A percentile compares a stretch with the other conserved stretches of the same genome.
Conservation (phyloP, 208 protist genomes). For the Trypanosoma lewisi region DNA sequence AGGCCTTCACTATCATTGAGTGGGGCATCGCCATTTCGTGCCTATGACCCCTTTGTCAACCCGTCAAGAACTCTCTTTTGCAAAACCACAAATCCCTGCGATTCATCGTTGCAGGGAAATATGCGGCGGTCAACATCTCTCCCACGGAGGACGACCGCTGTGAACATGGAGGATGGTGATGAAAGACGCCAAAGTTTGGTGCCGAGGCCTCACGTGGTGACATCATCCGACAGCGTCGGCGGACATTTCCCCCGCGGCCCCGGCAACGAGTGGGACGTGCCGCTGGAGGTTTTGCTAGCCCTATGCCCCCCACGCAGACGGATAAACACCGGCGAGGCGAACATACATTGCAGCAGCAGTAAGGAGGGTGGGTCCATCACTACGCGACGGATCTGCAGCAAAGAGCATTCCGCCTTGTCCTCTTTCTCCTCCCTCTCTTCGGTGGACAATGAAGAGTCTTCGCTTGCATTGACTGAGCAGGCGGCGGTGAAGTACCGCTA, state of each 20-base stretch:
- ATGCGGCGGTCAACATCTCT: slow-evolving; percentile 1
- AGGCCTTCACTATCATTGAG: not conserved
- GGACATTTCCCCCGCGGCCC: slow-evolving; percentile 54
- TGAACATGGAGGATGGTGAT: not conserved
- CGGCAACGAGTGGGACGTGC: slow-evolving; percentile 53
- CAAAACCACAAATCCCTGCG: not conserved
- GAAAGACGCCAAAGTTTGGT: not conserved
- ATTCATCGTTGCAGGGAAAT: not conserved
- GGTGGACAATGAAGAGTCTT: not conserved
- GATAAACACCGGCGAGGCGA: not conserved
- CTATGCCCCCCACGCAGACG: slow-evolving; percentile 21
- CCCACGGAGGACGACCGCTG: not conserved
- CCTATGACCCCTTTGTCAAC: slow-evolving; percentile 24
- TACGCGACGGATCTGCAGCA: not conserved
- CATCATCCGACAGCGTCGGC: slow-evolving; percentile 29
- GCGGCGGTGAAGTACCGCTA: slow-evolving; percentile 5
- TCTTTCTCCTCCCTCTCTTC: slow-evolving; percentile 15
- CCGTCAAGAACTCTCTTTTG: slow-evolving; percentile 8
- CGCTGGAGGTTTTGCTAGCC: slow-evolving; percentile 42
- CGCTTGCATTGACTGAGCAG: not conserved
- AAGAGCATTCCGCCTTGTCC: not conserved
- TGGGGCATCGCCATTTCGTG: slow-evolving; percentile 11
- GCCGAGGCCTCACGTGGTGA: not conserved
- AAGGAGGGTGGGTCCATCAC: not conserved
- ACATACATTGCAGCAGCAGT: not conserved